Conservation (phyloP, 176 grass and related monocot species). For the Ananas comosus region DNA sequence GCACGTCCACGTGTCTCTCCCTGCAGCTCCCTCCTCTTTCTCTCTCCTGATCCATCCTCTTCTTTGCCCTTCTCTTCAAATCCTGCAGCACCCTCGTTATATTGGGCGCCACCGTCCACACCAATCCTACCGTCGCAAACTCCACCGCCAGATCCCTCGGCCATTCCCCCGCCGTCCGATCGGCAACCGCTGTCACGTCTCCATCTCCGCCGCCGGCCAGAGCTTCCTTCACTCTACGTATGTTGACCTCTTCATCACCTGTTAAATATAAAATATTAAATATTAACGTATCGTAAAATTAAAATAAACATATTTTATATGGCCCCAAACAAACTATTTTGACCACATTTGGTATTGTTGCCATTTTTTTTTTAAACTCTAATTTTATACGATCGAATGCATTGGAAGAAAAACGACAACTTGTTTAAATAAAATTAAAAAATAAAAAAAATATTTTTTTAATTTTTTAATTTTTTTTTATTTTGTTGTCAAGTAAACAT, state of each 20-base stretch:
- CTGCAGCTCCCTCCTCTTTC: not conserved
- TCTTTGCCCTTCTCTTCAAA: not conserved
- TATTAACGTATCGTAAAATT: too few relatives aligned
- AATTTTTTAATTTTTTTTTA: too few relatives aligned
- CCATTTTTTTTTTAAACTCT: too few relatives aligned
- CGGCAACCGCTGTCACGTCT: not conserved
- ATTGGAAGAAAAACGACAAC: too few relatives aligned
- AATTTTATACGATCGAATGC: too few relatives aligned
- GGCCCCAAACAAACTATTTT: too few relatives aligned
- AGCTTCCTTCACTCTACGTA: not conserved
- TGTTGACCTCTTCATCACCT: not conserved
- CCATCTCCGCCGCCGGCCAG: not conserved
- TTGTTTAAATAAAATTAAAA: too few relatives aligned
- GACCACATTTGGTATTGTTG: too few relatives aligned
- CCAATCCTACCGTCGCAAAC: not conserved
- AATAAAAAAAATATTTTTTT: too few relatives aligned
- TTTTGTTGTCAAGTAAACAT: too few relatives aligned
- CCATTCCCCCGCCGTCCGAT: constrained; percentile 6
- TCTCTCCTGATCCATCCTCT: not conserved
- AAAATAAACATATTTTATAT: too few relatives aligned
- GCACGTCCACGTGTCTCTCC: not conserved
- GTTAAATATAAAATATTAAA: too few relatives aligned
- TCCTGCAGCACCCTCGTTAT: constrained; percentile 1
- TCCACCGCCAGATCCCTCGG: constrained; percentile 12
- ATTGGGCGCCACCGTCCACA: not conserved